phyloP scores from a whole-genome alignment of 495 filamentous ascomycete genomes.

The Chaetomidium leptoderma region DNA sequence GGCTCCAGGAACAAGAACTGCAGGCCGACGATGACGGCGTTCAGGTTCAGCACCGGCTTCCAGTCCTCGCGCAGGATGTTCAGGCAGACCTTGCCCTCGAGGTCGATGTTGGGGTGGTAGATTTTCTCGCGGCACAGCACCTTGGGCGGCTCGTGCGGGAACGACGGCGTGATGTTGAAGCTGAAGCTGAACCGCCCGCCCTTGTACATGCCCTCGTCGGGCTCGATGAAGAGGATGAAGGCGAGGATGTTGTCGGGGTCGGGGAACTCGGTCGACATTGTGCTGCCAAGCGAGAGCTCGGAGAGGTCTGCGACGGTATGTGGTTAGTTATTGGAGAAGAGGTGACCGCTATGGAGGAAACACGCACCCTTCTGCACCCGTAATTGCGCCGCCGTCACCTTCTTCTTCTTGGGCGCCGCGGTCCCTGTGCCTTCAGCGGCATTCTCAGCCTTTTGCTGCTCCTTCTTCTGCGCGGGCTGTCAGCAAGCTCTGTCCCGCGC shows the following conservation, averaged over 20 bases:
- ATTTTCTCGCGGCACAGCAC: conserved; percentile 98
- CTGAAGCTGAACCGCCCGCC: conserved; percentile 83
- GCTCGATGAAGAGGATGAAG: conserved; percentile 88
- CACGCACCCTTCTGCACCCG: conserved; percentile 87
- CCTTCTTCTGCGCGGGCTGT: conserved; percentile 64
- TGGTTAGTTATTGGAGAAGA: conserved; percentile 1
- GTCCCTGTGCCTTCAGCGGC: conserved; percentile 63
- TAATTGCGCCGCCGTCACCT: conserved; percentile 92
- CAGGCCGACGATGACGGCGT: conserved; percentile 92
- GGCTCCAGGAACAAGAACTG: conserved; percentile 98
- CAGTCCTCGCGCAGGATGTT: conserved; percentile 97
- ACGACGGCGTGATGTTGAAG: conserved; percentile 89
- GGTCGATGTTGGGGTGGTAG: conserved; percentile 97
- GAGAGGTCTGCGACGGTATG: conserved; percentile 66
- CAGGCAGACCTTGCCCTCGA: conserved; percentile 95
- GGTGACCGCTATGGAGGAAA: not conserved
- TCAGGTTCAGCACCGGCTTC: conserved; percentile 96
- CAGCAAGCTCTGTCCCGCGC: not conserved
- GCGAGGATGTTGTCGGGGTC: conserved; percentile 96
- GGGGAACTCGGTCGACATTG: conserved; percentile 90
- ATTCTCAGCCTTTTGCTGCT: conserved; percentile 89
- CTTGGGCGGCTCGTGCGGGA: conserved; percentile 96
- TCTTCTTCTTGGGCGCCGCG: conserved; percentile 81
- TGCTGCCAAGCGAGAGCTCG: conserved; percentile 81
- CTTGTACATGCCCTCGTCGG: conserved; percentile 98